Conservation (phyloP, 805 yeast species). For the Candida krabiensis region DNA sequence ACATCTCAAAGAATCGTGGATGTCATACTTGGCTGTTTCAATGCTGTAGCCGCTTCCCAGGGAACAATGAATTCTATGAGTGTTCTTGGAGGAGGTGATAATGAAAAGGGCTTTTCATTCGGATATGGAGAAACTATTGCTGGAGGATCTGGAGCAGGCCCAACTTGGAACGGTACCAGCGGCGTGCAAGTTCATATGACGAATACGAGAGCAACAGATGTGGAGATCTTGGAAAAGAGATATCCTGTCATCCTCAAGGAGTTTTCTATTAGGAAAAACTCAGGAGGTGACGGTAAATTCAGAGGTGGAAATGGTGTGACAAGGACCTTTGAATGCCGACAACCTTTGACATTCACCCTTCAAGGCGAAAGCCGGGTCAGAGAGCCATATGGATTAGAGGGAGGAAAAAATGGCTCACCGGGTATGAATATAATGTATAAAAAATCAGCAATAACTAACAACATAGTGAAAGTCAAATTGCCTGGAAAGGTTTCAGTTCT, state of each 20-base stretch:
- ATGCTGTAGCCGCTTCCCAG: slow-evolving; percentile 57
- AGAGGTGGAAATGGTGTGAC: too few relatives aligned
- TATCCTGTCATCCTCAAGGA: too few relatives aligned
- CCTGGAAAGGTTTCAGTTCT: slow-evolving; percentile 30
- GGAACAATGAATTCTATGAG: slow-evolving; percentile 62
- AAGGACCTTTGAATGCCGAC: too few relatives aligned
- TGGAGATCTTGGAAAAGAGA: slow-evolving; percentile 53
- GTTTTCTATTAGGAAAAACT: too few relatives aligned
- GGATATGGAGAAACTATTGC: slow-evolving; percentile 52
- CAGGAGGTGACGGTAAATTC: too few relatives aligned
- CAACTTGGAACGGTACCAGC: slow-evolving; percentile 44
- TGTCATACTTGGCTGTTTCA: slow-evolving; percentile 52
- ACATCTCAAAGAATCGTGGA: slow-evolving; percentile 58
- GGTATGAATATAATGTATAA: slow-evolving; percentile 29
- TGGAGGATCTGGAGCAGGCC: slow-evolving; percentile 57
- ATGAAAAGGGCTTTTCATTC: slow-evolving; percentile 37
- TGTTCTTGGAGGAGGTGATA: slow-evolving; percentile 57
- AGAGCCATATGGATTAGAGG: too few relatives aligned
- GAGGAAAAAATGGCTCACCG: too few relatives aligned
- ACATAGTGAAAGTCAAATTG: slow-evolving; percentile 26
- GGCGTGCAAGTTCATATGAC: slow-evolving; percentile 55
- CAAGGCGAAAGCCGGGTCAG: too few relatives aligned
- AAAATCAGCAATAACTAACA: slow-evolving; percentile 16
- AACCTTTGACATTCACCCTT: too few relatives aligned
- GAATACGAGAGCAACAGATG: slow-evolving; percentile 54